Conservation (phyloP, 139 green algal species). For the Picochlorum sp. region DNA sequence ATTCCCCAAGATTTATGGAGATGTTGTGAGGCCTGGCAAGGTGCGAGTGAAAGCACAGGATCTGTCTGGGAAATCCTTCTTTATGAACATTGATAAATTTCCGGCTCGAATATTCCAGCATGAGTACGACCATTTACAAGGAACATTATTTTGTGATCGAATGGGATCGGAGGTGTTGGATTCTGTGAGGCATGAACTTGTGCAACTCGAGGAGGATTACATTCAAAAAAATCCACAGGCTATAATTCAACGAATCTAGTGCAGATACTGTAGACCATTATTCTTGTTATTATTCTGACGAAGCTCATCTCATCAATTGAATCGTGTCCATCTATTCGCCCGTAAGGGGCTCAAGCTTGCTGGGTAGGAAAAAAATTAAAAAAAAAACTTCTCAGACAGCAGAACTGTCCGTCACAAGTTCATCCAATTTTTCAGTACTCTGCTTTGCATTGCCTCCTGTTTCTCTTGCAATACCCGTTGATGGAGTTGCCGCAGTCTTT, state of each 20-base stretch:
- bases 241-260: slow-evolving; percentile 41
- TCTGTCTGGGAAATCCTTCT: slow-evolving; percentile 61
- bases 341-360: too few species aligned
- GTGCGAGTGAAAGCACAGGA: slow-evolving; percentile 83
- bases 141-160: slow-evolving; percentile 73
- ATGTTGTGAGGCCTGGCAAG: slow-evolving; percentile 56
- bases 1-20: slow-evolving; percentile 65
- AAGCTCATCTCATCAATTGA: too few species aligned
- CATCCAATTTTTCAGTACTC: too few species aligned
- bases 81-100: slow-evolving; percentile 43
- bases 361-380: too few species aligned
- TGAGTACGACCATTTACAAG: slow-evolving; percentile 96
- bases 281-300: neutral
- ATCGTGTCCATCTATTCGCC: too few species aligned
- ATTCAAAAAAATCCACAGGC: slow-evolving; percentile 45
- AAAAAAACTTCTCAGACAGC: too few species aligned
- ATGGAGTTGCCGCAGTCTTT: slow-evolving; percentile 1
- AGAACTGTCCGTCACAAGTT: too few species aligned
- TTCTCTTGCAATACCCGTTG: neutral
- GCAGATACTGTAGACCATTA: neutral
- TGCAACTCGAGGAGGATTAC: slow-evolving; percentile 60
- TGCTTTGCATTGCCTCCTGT: too few species aligned
- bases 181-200: slow-evolving; percentile 38
- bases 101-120: slow-evolving; percentile 95
- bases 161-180: slow-evolving; percentile 54